Evolutionary conservation across 1,139 yeast species (phyloP), one percentile per base, ranked within the genome.

Genomic region (Kodamaea derodonti): DNA sequence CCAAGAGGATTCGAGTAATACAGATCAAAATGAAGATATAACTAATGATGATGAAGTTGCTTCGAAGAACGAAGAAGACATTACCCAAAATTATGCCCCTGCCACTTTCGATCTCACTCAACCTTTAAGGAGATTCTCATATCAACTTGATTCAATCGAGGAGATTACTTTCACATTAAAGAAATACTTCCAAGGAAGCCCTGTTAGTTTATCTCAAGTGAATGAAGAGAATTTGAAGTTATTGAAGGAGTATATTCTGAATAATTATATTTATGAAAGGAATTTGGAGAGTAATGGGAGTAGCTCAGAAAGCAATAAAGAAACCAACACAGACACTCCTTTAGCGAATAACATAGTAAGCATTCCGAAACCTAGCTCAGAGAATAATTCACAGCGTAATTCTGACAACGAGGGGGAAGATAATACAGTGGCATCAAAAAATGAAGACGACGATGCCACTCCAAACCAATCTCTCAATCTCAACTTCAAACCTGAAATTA

Each of bases 51-150:
- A 6, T 24, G 12, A 7, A 7, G 7, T 14, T 6, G 6, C 14
- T 7, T n/a, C 15, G 8, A 26, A 9, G 4, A 15, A 15, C 17
- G 16, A 6, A 5, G 11, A 12, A 12, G 7, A 4, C 7, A 14
- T 7, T 6, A n/a, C 17, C n/a, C 20, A 22, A 7, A 39, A 47
- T 18, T 69, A 69, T 42, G 47, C 48, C n/a, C 75, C 75, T 0
- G 75, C 75, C 2, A 52, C 49, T 8, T 66, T 63, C 42, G 74
- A 69, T 39, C 48, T 68, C n/a, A 52, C 58, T 26, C 59, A 60
- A 35, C 65, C 69, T 14, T 50, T 62, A 4, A 44, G 69, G 24
- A 47, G 69, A 23, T 52, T 51, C 35, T 56, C 60, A 11, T 42
- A 48, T 5, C 60, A 60, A 4, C 31, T 33, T 24, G 47, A 44